phyloP scores from a whole-genome alignment of 257 asterid genomes.

The Solanum dulcamara region DNA sequence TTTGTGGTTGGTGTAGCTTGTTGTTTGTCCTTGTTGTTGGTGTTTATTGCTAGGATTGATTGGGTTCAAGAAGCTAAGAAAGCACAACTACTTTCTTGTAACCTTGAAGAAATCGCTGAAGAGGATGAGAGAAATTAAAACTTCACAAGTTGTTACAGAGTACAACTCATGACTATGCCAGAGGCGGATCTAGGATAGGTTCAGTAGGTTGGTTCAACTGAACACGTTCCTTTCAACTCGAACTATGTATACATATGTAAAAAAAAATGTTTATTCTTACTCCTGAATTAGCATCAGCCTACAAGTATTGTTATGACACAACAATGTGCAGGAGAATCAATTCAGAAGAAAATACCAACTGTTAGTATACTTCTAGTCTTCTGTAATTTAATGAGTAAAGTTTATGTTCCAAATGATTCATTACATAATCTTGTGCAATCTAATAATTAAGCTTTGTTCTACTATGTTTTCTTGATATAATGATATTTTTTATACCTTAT shows the following conservation, averaged over 20 bases:
- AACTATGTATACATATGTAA: not conserved
- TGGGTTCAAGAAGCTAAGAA: conserved; percentile 64
- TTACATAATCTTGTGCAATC: not conserved
- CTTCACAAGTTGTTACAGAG: not conserved
- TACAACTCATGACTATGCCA: not conserved
- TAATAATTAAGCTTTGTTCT: too few relatives aligned
- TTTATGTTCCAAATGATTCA: not conserved
- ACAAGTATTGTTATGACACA: not conserved
- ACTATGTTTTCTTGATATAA: too few relatives aligned
- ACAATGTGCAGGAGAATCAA: not conserved
- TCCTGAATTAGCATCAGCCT: too few relatives aligned
- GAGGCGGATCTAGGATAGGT: not conserved
- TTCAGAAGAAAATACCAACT: not conserved
- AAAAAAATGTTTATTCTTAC: not conserved
- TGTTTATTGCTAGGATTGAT: conserved; percentile 46
- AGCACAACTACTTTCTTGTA: conserved; percentile 25
- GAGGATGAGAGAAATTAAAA: not conserved
- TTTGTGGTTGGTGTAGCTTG: conserved; percentile 48
- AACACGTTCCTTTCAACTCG: not conserved
- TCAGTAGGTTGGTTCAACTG: not conserved
- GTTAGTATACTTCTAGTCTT: not conserved
- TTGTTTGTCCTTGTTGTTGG: conserved; percentile 53
- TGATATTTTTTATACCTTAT: too few relatives aligned
- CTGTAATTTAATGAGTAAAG: not conserved
- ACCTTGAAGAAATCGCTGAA: not conserved